Percentiles rank a stretch among this genome's conserved stretches.
phyloP scores from a whole-genome alignment of 495 filamentous ascomycete genomes.

The Neurospora pannonica region DNA sequence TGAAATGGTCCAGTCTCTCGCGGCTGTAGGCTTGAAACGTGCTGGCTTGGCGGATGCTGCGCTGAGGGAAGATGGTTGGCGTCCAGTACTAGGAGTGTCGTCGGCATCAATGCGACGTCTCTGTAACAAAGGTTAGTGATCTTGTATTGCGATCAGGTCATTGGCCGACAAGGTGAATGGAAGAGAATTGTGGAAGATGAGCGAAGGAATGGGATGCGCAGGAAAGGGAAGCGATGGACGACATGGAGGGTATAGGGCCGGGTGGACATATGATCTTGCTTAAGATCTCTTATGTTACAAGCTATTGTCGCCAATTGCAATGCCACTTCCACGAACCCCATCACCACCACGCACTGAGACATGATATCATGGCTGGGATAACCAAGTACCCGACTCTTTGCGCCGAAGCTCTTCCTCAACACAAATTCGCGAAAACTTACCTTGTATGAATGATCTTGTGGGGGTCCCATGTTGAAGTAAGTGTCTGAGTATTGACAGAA shows the following conservation, averaged over 20 bases:
- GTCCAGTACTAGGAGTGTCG: slow-evolving; percentile 13
- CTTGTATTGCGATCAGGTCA: neutral
- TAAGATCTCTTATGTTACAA: neutral
- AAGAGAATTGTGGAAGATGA: neutral
- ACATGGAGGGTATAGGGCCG: no score
- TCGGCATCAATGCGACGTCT: slow-evolving; percentile 34
- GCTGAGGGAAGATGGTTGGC: slow-evolving; percentile 9
- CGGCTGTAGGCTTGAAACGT: slow-evolving; percentile 26
- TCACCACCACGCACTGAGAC: neutral
- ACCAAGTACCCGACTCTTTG: neutral
- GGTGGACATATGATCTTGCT: neutral
- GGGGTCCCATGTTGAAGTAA: neutral
- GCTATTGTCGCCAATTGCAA: neutral
- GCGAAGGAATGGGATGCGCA: neutral
- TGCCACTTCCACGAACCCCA: neutral
- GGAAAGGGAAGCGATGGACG: neutral
- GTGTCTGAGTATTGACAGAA: neutral
- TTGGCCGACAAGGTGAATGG: neutral
- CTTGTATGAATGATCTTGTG: neutral
- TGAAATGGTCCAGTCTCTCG: slow-evolving; percentile 39
- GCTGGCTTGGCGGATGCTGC: slow-evolving; percentile 18
- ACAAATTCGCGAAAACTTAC: neutral
- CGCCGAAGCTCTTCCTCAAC: neutral
- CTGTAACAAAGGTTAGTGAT: slow-evolving; percentile 14
- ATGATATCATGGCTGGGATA: neutral